These are phyloP conservation scores for Olyra latifolia DNA, from an alignment of 176 grass and related monocot genomes.

Conservation along the genomic window DNA sequence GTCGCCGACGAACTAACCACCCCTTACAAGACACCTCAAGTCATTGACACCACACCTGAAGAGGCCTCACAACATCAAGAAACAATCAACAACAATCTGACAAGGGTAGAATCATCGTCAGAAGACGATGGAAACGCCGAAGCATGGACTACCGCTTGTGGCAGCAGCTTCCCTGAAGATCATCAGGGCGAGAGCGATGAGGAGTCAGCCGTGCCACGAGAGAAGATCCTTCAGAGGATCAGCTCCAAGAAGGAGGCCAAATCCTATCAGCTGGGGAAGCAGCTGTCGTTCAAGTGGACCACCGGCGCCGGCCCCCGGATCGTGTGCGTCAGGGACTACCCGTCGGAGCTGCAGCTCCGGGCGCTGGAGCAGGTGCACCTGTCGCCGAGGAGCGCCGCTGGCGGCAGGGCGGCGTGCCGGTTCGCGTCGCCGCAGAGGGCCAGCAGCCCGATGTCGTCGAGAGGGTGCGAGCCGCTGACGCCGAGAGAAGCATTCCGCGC, in stretches of 20 bases:
- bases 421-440: conserved; percentile 48
- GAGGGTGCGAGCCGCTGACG: conserved; percentile 40
- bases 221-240: conserved; percentile 64
- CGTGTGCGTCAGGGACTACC: conserved; percentile 88
- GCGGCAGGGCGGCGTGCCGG: conserved; percentile 33
- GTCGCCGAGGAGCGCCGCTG: conserved; percentile 48
- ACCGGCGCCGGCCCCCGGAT: conserved; percentile 92
- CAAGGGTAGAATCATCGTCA: conserved; percentile 25
- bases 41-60: conserved; percentile 17
- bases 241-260: conserved; percentile 76
- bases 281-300: conserved; percentile 86
- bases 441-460: conserved; percentile 42
- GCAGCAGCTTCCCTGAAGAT: conserved; percentile 18
- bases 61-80: background rate
- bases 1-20: conserved; percentile 5
- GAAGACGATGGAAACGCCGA: background rate
- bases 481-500: conserved; percentile 43
- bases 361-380: conserved; percentile 75
- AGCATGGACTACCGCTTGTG: background rate
- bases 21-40: background rate
- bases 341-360: conserved; percentile 74
- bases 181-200: conserved; percentile 12
- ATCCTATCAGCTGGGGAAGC: conserved; percentile 77
- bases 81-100: background rate
- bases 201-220: conserved; percentile 38